phyloP scores from a whole-genome alignment of 345 rosid species.

The Eucalyptus marginata region DNA sequence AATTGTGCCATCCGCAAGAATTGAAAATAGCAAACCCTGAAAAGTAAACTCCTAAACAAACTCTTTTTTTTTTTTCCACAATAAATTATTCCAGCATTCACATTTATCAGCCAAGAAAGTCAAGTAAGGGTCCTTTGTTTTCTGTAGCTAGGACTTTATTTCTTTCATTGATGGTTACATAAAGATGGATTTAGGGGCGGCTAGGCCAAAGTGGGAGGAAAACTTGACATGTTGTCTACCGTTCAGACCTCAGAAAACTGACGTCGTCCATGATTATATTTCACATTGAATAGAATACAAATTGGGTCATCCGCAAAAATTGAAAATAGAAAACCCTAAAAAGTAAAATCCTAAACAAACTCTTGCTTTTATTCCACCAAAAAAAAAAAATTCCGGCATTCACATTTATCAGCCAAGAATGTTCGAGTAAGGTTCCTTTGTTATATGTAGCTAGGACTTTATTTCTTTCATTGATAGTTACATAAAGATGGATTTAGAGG shows the following conservation, averaged over 20 bases:
- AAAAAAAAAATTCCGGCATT: neutral
- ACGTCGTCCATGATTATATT: neutral
- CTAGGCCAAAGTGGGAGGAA: neutral
- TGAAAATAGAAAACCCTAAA: neutral
- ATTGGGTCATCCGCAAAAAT: neutral
- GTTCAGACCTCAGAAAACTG: accelerated
- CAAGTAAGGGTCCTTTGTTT: accelerated
- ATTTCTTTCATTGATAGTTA: neutral
- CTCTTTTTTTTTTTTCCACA: neutral
- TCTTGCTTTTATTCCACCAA: neutral
- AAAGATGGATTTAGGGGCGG: neutral
- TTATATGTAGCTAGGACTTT: neutral
- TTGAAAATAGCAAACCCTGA: neutral
- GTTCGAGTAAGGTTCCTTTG: neutral
- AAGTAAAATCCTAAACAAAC: neutral
- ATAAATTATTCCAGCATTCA: neutral
- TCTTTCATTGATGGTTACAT: neutral
- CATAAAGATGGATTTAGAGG: neutral
- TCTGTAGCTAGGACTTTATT: neutral
- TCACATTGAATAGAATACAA: neutral
- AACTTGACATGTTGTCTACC: neutral
- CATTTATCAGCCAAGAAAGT: neutral
- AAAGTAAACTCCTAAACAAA: neutral
- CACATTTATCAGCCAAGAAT: neutral
- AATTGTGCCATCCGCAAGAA: neutral